Percentiles rank a stretch among this genome's conserved stretches.
Conservation (phyloP, 371 early-diverging fungal genomes). For the Mortierella sp. region DNA sequence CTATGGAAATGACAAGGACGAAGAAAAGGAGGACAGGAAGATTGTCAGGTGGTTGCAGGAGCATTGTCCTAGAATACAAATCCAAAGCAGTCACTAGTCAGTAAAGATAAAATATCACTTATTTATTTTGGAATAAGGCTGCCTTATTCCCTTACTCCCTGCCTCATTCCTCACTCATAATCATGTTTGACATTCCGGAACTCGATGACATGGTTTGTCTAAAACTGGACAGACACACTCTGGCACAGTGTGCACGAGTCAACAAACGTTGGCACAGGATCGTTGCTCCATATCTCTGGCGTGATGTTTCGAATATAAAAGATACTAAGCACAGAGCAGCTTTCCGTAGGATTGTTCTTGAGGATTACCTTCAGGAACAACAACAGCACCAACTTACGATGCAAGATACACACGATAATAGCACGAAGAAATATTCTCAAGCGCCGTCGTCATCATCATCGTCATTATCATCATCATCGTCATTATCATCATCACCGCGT, state of each 20-base stretch:
- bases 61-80: no score
- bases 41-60: no score
- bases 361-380: conserved; percentile 15
- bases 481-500: background rate
- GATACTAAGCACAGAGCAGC: background rate
- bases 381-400: background rate
- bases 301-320: background rate
- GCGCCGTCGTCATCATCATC: rapidly evolving
- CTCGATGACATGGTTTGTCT: conserved; percentile 9
- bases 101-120: no score
- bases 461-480: no score
- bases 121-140: no score
- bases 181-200: conserved; percentile 10
- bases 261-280: background rate
- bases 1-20: no score
- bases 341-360: background rate
- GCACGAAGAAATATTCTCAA: no score
- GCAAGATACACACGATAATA: background rate
- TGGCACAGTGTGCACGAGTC: conserved; percentile 4
- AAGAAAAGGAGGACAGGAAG: no score
- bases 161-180: no score
- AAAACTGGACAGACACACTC: background rate
- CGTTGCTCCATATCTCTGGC: conserved; percentile 4
- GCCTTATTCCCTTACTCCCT: no score
- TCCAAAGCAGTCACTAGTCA: no score